Conservation (phyloP, 2,329 filamentous ascomycete species). For the Colletotrichum truncatum region DNA sequence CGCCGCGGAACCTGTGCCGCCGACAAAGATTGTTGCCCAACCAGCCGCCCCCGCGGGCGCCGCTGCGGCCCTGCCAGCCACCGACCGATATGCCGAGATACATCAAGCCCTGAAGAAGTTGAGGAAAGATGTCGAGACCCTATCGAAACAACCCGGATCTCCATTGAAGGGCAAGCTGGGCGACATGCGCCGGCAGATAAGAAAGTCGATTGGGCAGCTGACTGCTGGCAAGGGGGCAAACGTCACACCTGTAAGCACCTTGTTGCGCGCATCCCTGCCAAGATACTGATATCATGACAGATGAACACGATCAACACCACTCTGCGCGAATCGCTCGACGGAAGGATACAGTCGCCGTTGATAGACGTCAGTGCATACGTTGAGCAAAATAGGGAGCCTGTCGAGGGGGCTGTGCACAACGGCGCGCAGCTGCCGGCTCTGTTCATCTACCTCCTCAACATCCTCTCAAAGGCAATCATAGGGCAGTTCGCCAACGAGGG, state of each 20-base stretch:
- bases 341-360: constrained; percentile 58
- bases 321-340: constrained; percentile 63
- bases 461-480: constrained; percentile 78
- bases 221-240: constrained; percentile 73
- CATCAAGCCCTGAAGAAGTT: constrained; percentile 75
- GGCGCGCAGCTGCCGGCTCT: constrained; percentile 67
- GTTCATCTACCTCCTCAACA: constrained; percentile 80
- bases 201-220: constrained; percentile 78
- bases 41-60: background rate
- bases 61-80: constrained; percentile 8
- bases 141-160: constrained; percentile 55
- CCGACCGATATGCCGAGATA: constrained; percentile 63
- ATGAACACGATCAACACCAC: constrained; percentile 56
- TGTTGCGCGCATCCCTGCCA: background rate
- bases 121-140: constrained; percentile 69
- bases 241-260: constrained; percentile 45
- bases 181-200: constrained; percentile 76
- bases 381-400: constrained; percentile 52
- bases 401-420: constrained; percentile 61
- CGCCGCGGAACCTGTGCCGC: constrained; percentile 7
- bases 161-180: constrained; percentile 73
- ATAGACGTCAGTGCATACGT: constrained; percentile 67
- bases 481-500: constrained; percentile 76
- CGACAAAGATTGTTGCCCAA: constrained; percentile 6
- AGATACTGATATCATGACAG: constrained; percentile 37